Evolutionary conservation across 106 monocot genomes (phyloP), one percentile per base, ranked within the genome.

Genomic region (Triglochin maritima): DNA sequence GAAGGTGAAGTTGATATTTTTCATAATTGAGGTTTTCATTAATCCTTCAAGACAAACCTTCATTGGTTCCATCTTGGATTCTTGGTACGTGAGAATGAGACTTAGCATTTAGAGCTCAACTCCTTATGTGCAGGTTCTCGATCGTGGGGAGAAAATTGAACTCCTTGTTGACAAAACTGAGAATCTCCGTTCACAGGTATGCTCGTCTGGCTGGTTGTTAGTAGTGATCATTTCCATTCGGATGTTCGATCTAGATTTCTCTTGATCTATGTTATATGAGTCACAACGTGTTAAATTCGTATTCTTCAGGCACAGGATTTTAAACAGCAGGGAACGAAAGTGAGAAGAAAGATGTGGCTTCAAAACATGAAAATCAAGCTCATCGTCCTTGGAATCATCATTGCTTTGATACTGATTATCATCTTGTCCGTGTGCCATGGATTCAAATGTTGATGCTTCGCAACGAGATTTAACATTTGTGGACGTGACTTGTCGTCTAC

Each of bases 321-420:
- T 60, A 79, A 75, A 56, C 75, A 75, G 69, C 67, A 71, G 71
- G 83, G 83, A 9, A 79, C 79, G 12, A 52, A 76, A 68, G 79
- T 83, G 75, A 79, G 79, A 72, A 79, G 79, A 44, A 83, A 79
- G 71, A 83, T 83, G 83, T 83, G 83, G 83, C 64, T 79, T 9
- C 71, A 75, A 67, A 83, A 82, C 67, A 82, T 82, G 82, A 82
- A 82, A 71, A 72, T 82, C 50, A 82, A 82, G 66, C 79, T 82
- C 60, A 79, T 82, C 8, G 79, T 84, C 41, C 16, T 84, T 65
- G 83, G 77, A 15, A 84, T 84, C 70, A 77, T 84, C 17, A 69
- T 84, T 13, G 79, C 80, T 13, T 57, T 84, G 57, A 84, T 84
- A 69, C 84, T 84, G 41, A 77, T 84, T 67, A 80, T 84, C 9